Percentiles rank a stretch among this genome's conserved stretches.
phyloP scores from a whole-genome alignment of 2,329 filamentous ascomycete genomes.

The Westerdykella aurantiaca region DNA sequence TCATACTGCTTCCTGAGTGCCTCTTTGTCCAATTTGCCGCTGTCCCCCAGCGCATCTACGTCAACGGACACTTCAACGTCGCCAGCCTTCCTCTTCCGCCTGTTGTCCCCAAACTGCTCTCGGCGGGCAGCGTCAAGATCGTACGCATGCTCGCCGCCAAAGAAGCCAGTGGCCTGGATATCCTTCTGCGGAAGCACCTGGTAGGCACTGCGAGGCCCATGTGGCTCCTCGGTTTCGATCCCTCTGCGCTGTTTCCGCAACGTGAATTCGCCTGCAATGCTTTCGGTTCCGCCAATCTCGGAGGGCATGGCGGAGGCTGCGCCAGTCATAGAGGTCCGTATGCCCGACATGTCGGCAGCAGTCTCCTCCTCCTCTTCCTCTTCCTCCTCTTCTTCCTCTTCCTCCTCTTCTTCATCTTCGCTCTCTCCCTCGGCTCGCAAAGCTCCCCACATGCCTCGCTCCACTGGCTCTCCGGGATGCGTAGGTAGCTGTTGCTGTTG shows the following conservation, averaged over 20 bases:
- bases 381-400: slow-evolving; percentile 54
- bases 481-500: slow-evolving; percentile 54
- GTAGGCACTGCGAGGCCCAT: slow-evolving; percentile 70
- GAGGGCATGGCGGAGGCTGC: slow-evolving; percentile 74
- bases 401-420: slow-evolving; percentile 58
- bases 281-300: slow-evolving; percentile 70
- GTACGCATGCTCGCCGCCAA: slow-evolving; percentile 90
- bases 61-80: slow-evolving; percentile 93
- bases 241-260: slow-evolving; percentile 76
- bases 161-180: slow-evolving; percentile 83
- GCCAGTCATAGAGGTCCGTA: slow-evolving; percentile 69
- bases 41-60: slow-evolving; percentile 67
- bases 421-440: slow-evolving; percentile 74
- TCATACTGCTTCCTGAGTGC: slow-evolving; percentile 78
- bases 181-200: slow-evolving; percentile 86
- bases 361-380: slow-evolving; percentile 65
- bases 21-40: slow-evolving; percentile 78
- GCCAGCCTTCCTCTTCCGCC: slow-evolving; percentile 83
- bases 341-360: slow-evolving; percentile 48
- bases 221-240: slow-evolving; percentile 78
- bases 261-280: slow-evolving; percentile 79
- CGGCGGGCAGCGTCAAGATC: slow-evolving; percentile 61
- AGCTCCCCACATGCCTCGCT: slow-evolving; percentile 88
- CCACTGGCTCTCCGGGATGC: slow-evolving; percentile 64
- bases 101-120: slow-evolving; percentile 66